Evolutionary conservation across 805 yeast genomes (phyloP), one percentile per base, ranked within the genome.

Genomic region (Myxozyma melibiosi): DNA sequence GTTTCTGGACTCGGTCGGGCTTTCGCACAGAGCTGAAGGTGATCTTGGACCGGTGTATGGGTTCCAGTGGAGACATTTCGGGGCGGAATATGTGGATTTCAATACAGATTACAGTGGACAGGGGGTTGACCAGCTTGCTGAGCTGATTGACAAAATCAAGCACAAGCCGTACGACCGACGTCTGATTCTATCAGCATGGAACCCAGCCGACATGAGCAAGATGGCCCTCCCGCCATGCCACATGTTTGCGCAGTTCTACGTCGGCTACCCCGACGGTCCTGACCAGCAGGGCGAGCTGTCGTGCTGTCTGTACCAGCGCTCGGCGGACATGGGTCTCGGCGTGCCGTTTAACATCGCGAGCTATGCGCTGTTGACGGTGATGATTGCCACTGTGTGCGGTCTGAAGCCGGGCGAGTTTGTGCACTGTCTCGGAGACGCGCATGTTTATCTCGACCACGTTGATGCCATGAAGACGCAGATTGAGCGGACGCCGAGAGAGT

Each of bases 221-320:
- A 94, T 94, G 99, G 99, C 99, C 0, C 78, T 94, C 52, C 99
- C 99, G 11, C 99, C 99, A 27, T 94, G 99, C 69, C 99, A 94
- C 72, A 95, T 94, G 24, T 88, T 94, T 69, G 85, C 96, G 54
- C 99, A 94, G 73, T 94, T 94, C 69, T 94, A 88, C 70, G 99
- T 94, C 38, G 87, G 81, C 66, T 88, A 87, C 75, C 92, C 96
- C n/a, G 70, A 73, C 48, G 76, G 75, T 27, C 37, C 55, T 13
- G 71, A 68, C 33, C 69, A 69, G 25, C 82, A 74, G 66, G 95
- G 95, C 22, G 83, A 79, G 67, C 79, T 94, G 54, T 87, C 94
- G 11, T 94, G 99, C 71, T 81, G 86, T 57, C 76, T 94, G 76
- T 94, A 94, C 73, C 99, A 94, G 75, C 82, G 99, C 67, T 88